These are phyloP conservation scores for Baorangia bicolor DNA, from an alignment of 768 basidiomycete species.

Conservation along the genomic window DNA sequence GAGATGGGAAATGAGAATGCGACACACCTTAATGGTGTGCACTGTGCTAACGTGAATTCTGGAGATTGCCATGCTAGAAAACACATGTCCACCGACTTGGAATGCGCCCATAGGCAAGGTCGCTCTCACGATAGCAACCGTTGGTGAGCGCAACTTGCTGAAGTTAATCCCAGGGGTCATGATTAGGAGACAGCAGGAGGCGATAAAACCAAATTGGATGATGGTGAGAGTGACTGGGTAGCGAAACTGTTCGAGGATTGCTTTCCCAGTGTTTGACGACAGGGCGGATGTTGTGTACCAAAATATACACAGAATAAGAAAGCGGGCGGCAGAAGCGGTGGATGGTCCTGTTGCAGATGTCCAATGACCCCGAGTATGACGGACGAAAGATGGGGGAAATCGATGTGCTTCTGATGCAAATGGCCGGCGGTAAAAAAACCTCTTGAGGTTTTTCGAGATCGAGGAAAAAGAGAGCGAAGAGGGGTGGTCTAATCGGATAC, in stretches of 20 bases:
- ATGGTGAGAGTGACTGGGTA: slow-evolving; percentile 98
- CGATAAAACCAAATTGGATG: slow-evolving; percentile 95
- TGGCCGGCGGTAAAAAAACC: slow-evolving; percentile 16
- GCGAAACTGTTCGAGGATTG: slow-evolving; percentile 87
- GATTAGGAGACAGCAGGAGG: slow-evolving; percentile 79
- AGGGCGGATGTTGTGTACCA: slow-evolving; percentile 96
- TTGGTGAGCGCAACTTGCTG: slow-evolving; percentile 68
- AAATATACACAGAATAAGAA: slow-evolving; percentile 78
- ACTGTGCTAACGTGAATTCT: slow-evolving; percentile 96
- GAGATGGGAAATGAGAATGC: background rate
- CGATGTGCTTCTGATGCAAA: slow-evolving; percentile 9
- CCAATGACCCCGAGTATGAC: slow-evolving; percentile 22
- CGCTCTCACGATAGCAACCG: slow-evolving; percentile 64
- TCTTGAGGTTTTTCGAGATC: slow-evolving; percentile 18
- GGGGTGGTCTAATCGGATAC: background rate
- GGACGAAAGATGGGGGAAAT: slow-evolving; percentile 26
- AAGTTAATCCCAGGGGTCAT: slow-evolving; percentile 75
- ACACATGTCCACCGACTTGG: slow-evolving; percentile 97
- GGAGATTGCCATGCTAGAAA: slow-evolving; percentile 96
- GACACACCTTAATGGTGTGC: slow-evolving; percentile 93
- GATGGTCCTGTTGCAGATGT: slow-evolving; percentile 15
- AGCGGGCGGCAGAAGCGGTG: slow-evolving; percentile 41
- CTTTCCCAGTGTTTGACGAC: slow-evolving; percentile 95
- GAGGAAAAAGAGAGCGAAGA: slow-evolving; percentile 9
- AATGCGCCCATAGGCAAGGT: slow-evolving; percentile 97